Percentiles rank a stretch among this genome's conserved stretches.
phyloP scores from a whole-genome alignment of 2,329 filamentous ascomycete species.

The Fusarium sp. region DNA sequence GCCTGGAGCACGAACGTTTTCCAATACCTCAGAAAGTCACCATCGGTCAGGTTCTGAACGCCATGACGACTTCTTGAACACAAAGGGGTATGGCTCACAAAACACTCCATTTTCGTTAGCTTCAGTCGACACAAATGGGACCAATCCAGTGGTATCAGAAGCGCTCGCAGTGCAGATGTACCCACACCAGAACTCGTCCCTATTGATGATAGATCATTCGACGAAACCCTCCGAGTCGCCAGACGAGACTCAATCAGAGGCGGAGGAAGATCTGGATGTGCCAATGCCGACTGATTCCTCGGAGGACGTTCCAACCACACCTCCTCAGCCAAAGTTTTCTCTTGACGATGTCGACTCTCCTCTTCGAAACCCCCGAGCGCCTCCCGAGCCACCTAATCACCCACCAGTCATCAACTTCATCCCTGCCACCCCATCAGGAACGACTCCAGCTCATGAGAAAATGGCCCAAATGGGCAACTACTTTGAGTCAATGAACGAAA shows the following conservation, averaged over 20 bases:
- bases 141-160: slow-evolving; percentile 71
- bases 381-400: slow-evolving; percentile 61
- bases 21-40: slow-evolving; percentile 46
- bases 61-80: slow-evolving; percentile 64
- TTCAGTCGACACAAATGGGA: slow-evolving; percentile 70
- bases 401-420: slow-evolving; percentile 66
- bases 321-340: slow-evolving; percentile 60
- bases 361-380: slow-evolving; percentile 69
- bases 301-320: slow-evolving; percentile 58
- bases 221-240: slow-evolving; percentile 60
- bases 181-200: slow-evolving; percentile 71
- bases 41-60: slow-evolving; percentile 57
- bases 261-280: slow-evolving; percentile 30
- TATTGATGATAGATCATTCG: slow-evolving; percentile 69
- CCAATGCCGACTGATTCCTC: slow-evolving; percentile 52
- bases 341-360: slow-evolving; percentile 70
- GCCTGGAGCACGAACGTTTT: slow-evolving; percentile 3
- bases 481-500: slow-evolving; percentile 59
- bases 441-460: slow-evolving; percentile 65
- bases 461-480: slow-evolving; percentile 64
- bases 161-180: slow-evolving; percentile 71
- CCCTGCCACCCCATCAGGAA: slow-evolving; percentile 69
- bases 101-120: slow-evolving; percentile 71
- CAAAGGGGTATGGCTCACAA: slow-evolving; percentile 63
- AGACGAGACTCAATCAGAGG: slow-evolving; percentile 47